phyloP scores from a whole-genome alignment of 192 early-diverging fungal species.

The Gonapodya sp. region DNA sequence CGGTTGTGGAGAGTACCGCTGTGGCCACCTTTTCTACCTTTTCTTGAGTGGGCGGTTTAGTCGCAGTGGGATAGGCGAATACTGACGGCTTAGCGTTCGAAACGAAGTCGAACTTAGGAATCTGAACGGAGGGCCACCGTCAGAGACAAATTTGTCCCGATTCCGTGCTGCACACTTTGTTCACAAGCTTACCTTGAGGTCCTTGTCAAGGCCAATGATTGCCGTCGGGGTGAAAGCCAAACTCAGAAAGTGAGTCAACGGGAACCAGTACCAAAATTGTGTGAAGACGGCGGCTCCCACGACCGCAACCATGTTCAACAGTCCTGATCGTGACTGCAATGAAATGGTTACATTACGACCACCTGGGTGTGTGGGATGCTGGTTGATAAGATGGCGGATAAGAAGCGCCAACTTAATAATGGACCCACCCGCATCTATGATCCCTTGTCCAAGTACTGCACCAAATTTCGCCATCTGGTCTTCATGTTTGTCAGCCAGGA shows the following conservation, averaged over 20 bases:
- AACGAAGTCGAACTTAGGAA: conserved; percentile 74
- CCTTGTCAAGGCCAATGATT: conserved; percentile 86
- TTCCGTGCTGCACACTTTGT: not conserved
- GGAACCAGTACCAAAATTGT: conserved; percentile 99
- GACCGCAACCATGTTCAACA: conserved; percentile 87
- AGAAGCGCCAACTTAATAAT: not conserved
- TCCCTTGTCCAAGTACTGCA: conserved; percentile 89
- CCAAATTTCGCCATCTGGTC: conserved; percentile 93
- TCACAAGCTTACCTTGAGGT: conserved; percentile 46
- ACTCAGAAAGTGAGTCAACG: conserved; percentile 88
- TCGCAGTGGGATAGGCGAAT: conserved; percentile 86
- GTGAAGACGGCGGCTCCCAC: conserved; percentile 98
- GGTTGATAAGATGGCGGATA: not conserved
- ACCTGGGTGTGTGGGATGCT: conserved; percentile 25
- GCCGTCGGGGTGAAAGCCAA: conserved; percentile 93
- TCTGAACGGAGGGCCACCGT: conserved; percentile 21
- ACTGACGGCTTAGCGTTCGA: conserved; percentile 80
- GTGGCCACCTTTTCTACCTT: conserved; percentile 86
- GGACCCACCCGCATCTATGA: conserved; percentile 79
- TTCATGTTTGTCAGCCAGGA: conserved; percentile 86
- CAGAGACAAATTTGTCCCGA: not conserved
- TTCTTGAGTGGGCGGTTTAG: conserved; percentile 68
- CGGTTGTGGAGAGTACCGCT: conserved; percentile 91
- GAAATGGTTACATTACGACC: conserved; percentile 97
- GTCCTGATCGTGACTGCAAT: conserved; percentile 73